phyloP scores from a whole-genome alignment of 108 stramenopile genomes.

The Cylindrotheca closterium region DNA sequence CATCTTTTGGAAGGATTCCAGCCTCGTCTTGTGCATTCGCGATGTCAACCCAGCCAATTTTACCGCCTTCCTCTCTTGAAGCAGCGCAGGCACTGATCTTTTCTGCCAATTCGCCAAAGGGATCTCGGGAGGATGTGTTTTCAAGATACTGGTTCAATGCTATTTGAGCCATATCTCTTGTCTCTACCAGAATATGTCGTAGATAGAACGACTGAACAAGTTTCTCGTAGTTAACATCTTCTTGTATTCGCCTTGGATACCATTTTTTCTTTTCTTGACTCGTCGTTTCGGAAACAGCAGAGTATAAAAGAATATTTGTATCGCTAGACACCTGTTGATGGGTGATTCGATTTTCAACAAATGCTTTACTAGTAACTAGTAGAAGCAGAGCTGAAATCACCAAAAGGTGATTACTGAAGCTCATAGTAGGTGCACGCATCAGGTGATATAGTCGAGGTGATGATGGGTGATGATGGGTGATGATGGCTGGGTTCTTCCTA shows the following conservation, averaged over 20 bases:
- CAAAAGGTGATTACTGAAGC: no score
- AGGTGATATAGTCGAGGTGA: no score
- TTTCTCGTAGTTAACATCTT: slow-evolving; percentile 22
- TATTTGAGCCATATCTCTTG: slow-evolving; percentile 61
- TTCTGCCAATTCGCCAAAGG: slow-evolving; percentile 61
- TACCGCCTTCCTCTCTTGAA: slow-evolving; percentile 60
- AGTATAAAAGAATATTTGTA: no score
- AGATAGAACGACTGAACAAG: slow-evolving; percentile 26
- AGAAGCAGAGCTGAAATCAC: neutral
- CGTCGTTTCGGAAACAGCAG: no score
- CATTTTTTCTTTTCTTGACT: no score
- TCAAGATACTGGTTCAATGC: slow-evolving; percentile 44
- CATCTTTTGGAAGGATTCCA: slow-evolving; percentile 43
- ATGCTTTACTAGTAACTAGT: neutral
- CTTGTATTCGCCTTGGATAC: slow-evolving; percentile 46
- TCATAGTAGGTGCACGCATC: no score
- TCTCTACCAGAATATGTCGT: slow-evolving; percentile 63
- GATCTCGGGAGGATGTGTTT: slow-evolving; percentile 26
- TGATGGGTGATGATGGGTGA: no score
- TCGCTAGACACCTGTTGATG: no score
- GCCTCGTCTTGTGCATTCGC: slow-evolving; percentile 4
- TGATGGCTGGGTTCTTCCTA: no score
- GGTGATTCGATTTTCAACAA: neutral
- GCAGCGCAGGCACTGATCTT: slow-evolving; percentile 59
- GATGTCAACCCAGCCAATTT: slow-evolving; percentile 77